Base-by-base conservation (phyloP, 2,329 filamentous ascomycete genomes). In the Sporothrix brasiliensis region DNA sequence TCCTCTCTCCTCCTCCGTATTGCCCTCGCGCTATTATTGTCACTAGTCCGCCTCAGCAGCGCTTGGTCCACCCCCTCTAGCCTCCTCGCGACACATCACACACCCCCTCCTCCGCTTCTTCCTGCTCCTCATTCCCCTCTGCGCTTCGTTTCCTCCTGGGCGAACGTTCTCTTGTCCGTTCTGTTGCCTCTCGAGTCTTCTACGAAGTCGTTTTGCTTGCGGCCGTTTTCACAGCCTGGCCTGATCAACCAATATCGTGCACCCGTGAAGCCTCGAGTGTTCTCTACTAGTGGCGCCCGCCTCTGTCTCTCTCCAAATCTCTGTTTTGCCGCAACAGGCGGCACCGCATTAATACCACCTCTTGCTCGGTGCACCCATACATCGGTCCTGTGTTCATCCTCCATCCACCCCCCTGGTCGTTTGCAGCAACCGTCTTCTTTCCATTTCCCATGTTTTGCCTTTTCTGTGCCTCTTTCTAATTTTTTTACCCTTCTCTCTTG, bases 261-360 rank as follows among this genome's bases (percentile, higher is more conserved):
- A 49, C 41, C 60, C 41, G n/a, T 65, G 61, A n/a, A 65, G 61
- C 61, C 61, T 50, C 44, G 61, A 39, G 39, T 63, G 19, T 24
- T 49, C 56, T 61, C 41, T 16, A 4, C 10, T 7, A 34, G 24
- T 54, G 16, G 50, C 50, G 50, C 50, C 21, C 24, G 50, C 2
- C 44, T 4, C 7, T n/a, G 49, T 50, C 49, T n/a, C 49, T 50
- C 49, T 30, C 50, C 50, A 53, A 27, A 16, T 39, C 58, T 72
- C 77, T 78, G 75, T 78, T 78, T 79, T 80, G 75, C 78, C 78
- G 77, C 76, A 78, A 75, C 73, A 74, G 75, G 75, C 76, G 76
- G 76, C 75, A 75, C 71, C 70, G 72, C 72, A 72, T 76, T 74
- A 75, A 73, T 76, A 75, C 60, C 66, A 69, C 65, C 69, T 58